phyloP scores from a whole-genome alignment of 805 yeast genomes.

The Metschnikowia vanudenii region DNA sequence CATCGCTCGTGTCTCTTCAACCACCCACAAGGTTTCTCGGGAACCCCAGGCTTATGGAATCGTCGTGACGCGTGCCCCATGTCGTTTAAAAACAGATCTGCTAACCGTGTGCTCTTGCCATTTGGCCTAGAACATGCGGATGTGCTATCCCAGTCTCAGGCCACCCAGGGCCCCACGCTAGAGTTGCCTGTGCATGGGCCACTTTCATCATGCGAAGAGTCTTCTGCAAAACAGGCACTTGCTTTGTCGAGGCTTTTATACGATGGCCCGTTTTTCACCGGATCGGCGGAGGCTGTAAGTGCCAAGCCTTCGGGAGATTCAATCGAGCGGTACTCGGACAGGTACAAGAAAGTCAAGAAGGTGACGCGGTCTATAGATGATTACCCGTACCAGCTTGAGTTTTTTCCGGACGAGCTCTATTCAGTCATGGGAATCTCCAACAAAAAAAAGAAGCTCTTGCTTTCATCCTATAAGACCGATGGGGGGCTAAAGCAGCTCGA shows the following conservation, averaged over 20 bases:
- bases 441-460: constrained; percentile 49
- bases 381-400: constrained; percentile 67
- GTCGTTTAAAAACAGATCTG: constrained; percentile 55
- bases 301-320: constrained; percentile 50
- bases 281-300: constrained; percentile 40
- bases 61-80: constrained; percentile 26
- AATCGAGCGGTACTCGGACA: constrained; percentile 78
- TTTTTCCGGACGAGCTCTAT: constrained; percentile 78
- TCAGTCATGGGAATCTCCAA: constrained; percentile 64
- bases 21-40: no score
- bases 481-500: constrained; percentile 40
- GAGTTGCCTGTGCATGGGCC: constrained; percentile 67
- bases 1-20: not conserved
- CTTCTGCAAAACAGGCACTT: constrained; percentile 54
- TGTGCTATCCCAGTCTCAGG: constrained; percentile 37
- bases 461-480: constrained; percentile 38
- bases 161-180: constrained; percentile 42
- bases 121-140: constrained; percentile 72
- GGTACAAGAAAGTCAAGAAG: constrained; percentile 66
- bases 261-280: constrained; percentile 69
- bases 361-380: constrained; percentile 72
- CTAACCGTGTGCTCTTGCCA: constrained; percentile 54
- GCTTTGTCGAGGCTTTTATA: constrained; percentile 51
- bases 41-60: not conserved
- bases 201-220: constrained; percentile 49